Conservation (phyloP, 129 eudicot species). For the Artemisia annua region DNA sequence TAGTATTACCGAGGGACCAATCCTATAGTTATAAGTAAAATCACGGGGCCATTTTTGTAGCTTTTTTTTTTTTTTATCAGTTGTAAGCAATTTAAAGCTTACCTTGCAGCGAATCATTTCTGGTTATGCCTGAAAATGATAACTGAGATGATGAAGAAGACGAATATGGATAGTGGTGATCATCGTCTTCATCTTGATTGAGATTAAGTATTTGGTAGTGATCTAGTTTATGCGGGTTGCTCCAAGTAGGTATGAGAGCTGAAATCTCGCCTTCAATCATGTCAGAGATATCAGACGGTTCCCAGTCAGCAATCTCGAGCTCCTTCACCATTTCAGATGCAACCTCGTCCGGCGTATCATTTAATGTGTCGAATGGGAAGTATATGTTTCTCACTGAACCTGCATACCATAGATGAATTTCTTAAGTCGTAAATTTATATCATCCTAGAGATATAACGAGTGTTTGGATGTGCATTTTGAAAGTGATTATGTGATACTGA, state of each 20-base stretch:
- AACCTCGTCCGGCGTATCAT: conserved; percentile 70
- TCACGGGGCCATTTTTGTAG: too few relatives aligned
- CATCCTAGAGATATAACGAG: not conserved
- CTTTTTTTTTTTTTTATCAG: too few relatives aligned
- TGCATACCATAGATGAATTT: conserved; percentile 8
- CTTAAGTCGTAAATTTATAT: not conserved
- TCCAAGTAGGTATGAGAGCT: conserved; percentile 59
- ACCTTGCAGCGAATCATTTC: conserved; percentile 56
- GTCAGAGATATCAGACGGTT: conserved; percentile 67
- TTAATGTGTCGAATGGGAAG: conserved; percentile 68
- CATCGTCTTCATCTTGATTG: conserved; percentile 54
- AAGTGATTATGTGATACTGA: not conserved
- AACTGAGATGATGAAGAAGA: conserved; percentile 67
- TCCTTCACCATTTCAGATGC: conserved; percentile 95
- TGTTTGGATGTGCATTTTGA: not conserved
- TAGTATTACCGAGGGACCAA: too few relatives aligned
- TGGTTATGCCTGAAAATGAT: conserved; percentile 40
- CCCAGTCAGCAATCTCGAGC: conserved; percentile 77
- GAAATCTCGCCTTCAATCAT: conserved; percentile 88
- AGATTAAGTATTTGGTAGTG: conserved; percentile 15
- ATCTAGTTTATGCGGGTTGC: conserved; percentile 9
- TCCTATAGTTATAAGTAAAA: too few relatives aligned
- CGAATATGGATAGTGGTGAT: conserved; percentile 42
- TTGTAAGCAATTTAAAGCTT: conserved; percentile 9
- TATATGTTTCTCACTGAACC: conserved; percentile 73